Evolutionary conservation across 1,284 basidiomycete genomes (phyloP).

Genomic region (Austroboletus sp.): DNA sequence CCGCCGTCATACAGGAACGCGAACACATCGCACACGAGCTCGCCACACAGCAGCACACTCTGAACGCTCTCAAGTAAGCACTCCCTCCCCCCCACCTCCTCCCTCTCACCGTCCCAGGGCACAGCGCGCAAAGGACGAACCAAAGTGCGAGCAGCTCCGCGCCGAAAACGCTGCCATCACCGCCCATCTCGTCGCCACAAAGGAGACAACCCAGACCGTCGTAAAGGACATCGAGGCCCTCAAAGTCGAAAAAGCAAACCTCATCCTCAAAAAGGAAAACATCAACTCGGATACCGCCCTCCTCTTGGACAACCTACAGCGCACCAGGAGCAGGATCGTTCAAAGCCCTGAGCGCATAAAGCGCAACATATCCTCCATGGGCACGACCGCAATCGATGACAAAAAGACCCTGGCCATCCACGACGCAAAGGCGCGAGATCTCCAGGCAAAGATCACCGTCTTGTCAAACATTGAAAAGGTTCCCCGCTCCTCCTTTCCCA

Average conservation of each 20-base stretch:
- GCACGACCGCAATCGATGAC: constrained; percentile 51
- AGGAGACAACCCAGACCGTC: constrained; percentile 55
- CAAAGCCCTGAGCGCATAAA: constrained; percentile 83
- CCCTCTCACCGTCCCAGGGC: constrained; percentile 37
- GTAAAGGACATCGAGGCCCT: constrained; percentile 58
- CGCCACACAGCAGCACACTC: constrained; percentile 46
- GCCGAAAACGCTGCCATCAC: constrained; percentile 58
- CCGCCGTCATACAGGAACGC: constrained; percentile 51
- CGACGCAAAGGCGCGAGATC: constrained; percentile 67
- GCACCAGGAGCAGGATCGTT: constrained; percentile 68
- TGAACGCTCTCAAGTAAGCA: constrained; percentile 59
- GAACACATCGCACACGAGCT: constrained; percentile 49
- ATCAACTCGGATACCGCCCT: constrained; percentile 53
- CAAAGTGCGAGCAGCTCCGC: constrained; percentile 55
- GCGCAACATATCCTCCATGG: constrained; percentile 70
- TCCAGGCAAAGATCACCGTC: constrained; percentile 65
- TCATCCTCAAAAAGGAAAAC: constrained; percentile 58
- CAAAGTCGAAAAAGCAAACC: constrained; percentile 57
- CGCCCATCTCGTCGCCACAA: constrained; percentile 58
- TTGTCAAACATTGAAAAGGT: constrained; percentile 73
- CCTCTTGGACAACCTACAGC: constrained; percentile 52
- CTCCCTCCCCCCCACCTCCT: neutral
- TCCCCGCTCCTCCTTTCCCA: neutral
- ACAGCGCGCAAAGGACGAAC: constrained; percentile 65
- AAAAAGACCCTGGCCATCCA: constrained; percentile 54